These are phyloP conservation scores for Geosmithia morbida DNA, from an alignment of 2,329 filamentous ascomycete genomes.

Conservation along the genomic window DNA sequence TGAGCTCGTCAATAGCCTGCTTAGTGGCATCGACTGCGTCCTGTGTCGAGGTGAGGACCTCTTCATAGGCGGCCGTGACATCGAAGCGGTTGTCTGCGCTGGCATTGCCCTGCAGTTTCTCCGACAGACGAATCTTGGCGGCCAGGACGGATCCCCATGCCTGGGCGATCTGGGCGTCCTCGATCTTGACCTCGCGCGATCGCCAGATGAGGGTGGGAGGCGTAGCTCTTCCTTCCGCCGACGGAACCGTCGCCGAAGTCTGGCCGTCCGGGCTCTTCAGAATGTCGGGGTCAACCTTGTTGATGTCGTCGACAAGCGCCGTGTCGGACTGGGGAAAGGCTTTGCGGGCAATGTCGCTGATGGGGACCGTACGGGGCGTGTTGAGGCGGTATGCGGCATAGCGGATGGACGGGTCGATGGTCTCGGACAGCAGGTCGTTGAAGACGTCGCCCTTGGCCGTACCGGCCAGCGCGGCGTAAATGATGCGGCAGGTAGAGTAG, in stretches of 20 bases:
- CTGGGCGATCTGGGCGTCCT: slow-evolving; percentile 83
- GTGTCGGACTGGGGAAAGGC: slow-evolving; percentile 57
- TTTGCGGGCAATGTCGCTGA: slow-evolving; percentile 63
- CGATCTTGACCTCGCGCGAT: slow-evolving; percentile 69
- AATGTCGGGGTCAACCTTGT: slow-evolving; percentile 53
- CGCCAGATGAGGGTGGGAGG: slow-evolving; percentile 77
- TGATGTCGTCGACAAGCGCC: slow-evolving; percentile 50
- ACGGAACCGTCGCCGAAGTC: slow-evolving; percentile 23
- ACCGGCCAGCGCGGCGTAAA: slow-evolving; percentile 57
- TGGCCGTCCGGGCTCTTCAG: slow-evolving; percentile 39
- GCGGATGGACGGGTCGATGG: slow-evolving; percentile 83
- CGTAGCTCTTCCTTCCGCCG: slow-evolving; percentile 29
- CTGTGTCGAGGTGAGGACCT: slow-evolving; percentile 77
- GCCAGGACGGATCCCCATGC: slow-evolving; percentile 57
- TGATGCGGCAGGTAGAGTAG: slow-evolving; percentile 64
- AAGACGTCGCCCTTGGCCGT: slow-evolving; percentile 54
- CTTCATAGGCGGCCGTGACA: slow-evolving; percentile 77
- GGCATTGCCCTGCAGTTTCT: slow-evolving; percentile 27
- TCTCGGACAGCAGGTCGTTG: slow-evolving; percentile 73
- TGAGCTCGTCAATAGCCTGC: slow-evolving; percentile 80
- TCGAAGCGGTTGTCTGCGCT: slow-evolving; percentile 39
- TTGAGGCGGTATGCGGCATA: slow-evolving; percentile 90
- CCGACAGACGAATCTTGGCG: slow-evolving; percentile 33
- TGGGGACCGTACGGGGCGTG: slow-evolving; percentile 70
- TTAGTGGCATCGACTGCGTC: slow-evolving; percentile 91